These are phyloP conservation scores for Candida ortonii DNA, from an alignment of 805 yeast species.

Conservation along the genomic window DNA sequence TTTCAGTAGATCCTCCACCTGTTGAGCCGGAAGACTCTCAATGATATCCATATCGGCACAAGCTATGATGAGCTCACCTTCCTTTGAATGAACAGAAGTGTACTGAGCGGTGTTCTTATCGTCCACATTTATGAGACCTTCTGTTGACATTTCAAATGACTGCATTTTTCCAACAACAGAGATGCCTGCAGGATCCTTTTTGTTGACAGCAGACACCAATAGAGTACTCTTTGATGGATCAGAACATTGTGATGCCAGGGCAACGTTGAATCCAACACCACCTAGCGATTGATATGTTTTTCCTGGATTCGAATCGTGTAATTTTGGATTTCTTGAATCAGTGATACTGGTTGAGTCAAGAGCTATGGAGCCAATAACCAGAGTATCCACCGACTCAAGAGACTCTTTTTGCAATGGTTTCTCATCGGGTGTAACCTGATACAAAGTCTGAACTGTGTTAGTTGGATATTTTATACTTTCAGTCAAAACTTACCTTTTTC, in stretches of 20 bases:
- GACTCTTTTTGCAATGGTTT: no score
- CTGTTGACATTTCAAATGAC: slow-evolving; percentile 28
- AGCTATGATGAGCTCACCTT: slow-evolving; percentile 69
- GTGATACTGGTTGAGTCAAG: slow-evolving; percentile 64
- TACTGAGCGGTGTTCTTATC: slow-evolving; percentile 62
- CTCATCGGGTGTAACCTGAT: no score
- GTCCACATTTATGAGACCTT: slow-evolving; percentile 38
- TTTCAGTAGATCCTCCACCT: slow-evolving; percentile 41
- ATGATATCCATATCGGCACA: slow-evolving; percentile 82
- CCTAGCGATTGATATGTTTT: slow-evolving; percentile 56
- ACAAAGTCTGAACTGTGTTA: no score
- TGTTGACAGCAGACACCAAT: slow-evolving; percentile 58
- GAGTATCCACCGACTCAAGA: slow-evolving; percentile 28
- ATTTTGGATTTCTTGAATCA: slow-evolving; percentile 18
- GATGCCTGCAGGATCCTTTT: slow-evolving; percentile 50
- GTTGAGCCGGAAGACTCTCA: slow-evolving; percentile 45
- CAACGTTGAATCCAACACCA: slow-evolving; percentile 82
- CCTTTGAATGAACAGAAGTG: slow-evolving; percentile 57
- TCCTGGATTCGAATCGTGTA: slow-evolving; percentile 76
- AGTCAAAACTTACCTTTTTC: slow-evolving; percentile 10
- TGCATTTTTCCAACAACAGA: slow-evolving; percentile 34
- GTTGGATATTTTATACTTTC: no score
- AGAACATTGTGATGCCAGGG: slow-evolving; percentile 52
- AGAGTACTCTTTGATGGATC: slow-evolving; percentile 30
- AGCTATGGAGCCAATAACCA: slow-evolving; percentile 74